Base-by-base conservation (phyloP, 306 rosid species). In the Cicer bijugum region DNA sequence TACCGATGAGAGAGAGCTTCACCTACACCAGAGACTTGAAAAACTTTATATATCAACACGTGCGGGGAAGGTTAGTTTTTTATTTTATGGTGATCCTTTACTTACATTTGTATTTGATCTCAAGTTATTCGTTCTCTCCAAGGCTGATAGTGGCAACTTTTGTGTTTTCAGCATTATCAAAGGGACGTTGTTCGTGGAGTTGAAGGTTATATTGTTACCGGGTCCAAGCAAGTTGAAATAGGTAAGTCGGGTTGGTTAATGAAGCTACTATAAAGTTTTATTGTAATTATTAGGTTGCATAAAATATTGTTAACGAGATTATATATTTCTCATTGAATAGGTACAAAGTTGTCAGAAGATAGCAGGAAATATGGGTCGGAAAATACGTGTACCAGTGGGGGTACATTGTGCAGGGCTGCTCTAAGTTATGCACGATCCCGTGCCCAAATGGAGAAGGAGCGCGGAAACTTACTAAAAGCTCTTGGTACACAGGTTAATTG, bases 221-320 rank as follows among this genome's bases (percentile, higher is more conserved):
- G 98, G 44, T 93, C 97, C 67, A 93, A 93, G 80, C 98, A 93
- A 86, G 90, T 93, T 75, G 98, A 93, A 86, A 89, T 93, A 74
- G 98, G 98, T 84, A 78, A 78, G 80, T 47, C 17, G 15, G 62
- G 53, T 44, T 81, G 70, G 65, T 83, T 79, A 42, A 28, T 51
- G 72, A 62, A 67, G 57, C 52, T 60, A 75, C 62, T 12, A 12
- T 69, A 38, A 10, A 16, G 43, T 58, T 63, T 20, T 65, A 10
- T 71, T 64, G 59, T 66, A 12, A 16, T 60, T 38, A 65, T 60
- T 38, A 65, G 57, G 45, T 57, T 70, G 59, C 9, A 23, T 52
- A 43, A 40, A 66, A 74, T 42, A 28, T 42, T 68, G 68, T 75
- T 68, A 33, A 75, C 62, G 82, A 75, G 23, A 56, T 77, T 63